phyloP scores from a whole-genome alignment of 768 basidiomycete genomes.

The Boletus tomentosulus region DNA sequence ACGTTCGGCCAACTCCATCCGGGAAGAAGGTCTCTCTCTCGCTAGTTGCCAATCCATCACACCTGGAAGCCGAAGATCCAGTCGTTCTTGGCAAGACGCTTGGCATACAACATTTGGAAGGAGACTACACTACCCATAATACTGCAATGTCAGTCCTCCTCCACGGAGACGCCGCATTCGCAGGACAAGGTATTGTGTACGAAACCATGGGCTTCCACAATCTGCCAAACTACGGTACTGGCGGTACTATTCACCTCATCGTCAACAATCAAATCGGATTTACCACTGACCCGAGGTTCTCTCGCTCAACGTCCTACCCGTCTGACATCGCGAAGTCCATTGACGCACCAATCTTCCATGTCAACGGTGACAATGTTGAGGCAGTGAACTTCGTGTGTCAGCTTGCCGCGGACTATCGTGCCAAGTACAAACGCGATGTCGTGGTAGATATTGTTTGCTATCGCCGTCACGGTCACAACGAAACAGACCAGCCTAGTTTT shows the following conservation, averaged over 20 bases:
- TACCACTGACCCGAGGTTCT: conserved; percentile 96
- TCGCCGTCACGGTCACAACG: conserved; percentile 98
- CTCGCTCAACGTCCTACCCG: conserved; percentile 96
- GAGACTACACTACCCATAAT: conserved; percentile 72
- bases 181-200: conserved; percentile 97
- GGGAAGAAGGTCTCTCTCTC: conserved; percentile 98
- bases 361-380: conserved; percentile 97
- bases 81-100: conserved; percentile 99
- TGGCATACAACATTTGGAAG: conserved; percentile 91
- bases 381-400: conserved; percentile 99
- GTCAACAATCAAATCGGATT: conserved; percentile 99
- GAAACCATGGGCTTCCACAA: conserved; percentile 99
- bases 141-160: conserved; percentile 94
- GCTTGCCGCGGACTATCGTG: conserved; percentile 95
- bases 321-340: conserved; percentile 99
- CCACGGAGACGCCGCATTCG: conserved; percentile 98
- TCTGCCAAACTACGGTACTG: conserved; percentile 92
- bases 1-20: conserved; percentile 94
- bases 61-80: conserved; percentile 95
- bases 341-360: conserved; percentile 98
- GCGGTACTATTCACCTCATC: conserved; percentile 96
- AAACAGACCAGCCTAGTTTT: conserved; percentile 98
- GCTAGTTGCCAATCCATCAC: conserved; percentile 97
- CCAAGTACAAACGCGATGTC: conserved; percentile 98
- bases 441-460: conserved; percentile 99